Evolutionary conservation across 2,329 filamentous ascomycete genomes (phyloP).

Genomic region (Onygenales sp.): DNA sequence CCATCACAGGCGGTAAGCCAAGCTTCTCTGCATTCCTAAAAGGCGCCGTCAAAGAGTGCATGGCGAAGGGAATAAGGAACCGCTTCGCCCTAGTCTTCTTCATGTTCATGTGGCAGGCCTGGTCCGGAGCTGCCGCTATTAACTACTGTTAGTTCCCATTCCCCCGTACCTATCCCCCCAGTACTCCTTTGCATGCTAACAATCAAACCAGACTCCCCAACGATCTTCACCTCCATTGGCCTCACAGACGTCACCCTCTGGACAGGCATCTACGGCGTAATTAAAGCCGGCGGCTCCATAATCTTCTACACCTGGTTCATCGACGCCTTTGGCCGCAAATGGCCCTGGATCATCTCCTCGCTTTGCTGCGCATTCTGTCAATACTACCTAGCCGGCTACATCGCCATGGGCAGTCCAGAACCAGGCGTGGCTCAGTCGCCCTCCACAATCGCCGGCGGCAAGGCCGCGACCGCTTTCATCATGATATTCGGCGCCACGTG

Average conservation of each 20-base stretch:
- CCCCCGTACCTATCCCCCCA: background rate
- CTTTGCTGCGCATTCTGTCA: slow-evolving; percentile 12
- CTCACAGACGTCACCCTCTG: slow-evolving; percentile 12
- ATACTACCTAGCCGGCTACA: slow-evolving; percentile 14
- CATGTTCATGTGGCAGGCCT: slow-evolving; percentile 20
- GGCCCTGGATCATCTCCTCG: slow-evolving; percentile 13
- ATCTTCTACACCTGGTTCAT: slow-evolving; percentile 15
- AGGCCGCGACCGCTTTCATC: slow-evolving; percentile 14
- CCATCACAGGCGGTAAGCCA: slow-evolving; percentile 13
- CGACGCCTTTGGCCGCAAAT: slow-evolving; percentile 11
- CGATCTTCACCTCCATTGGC: slow-evolving; percentile 13
- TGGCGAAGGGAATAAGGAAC: slow-evolving; percentile 28
- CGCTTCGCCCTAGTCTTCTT: slow-evolving; percentile 31
- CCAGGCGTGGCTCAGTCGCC: slow-evolving; percentile 7
- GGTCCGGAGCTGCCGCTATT: slow-evolving; percentile 12
- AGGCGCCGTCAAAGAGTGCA: slow-evolving; percentile 14
- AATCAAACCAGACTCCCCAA: slow-evolving; percentile 8
- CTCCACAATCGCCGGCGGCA: slow-evolving; percentile 12
- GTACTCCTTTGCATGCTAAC: background rate
- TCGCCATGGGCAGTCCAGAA: slow-evolving; percentile 13
- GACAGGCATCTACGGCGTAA: slow-evolving; percentile 15
- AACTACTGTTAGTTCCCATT: slow-evolving; percentile 8
- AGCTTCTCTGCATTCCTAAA: slow-evolving; percentile 16
- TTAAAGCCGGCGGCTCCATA: slow-evolving; percentile 14
- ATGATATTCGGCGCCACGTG: slow-evolving; percentile 21